phyloP scores from a whole-genome alignment of 768 basidiomycete genomes.

The Lactarius vividus region DNA sequence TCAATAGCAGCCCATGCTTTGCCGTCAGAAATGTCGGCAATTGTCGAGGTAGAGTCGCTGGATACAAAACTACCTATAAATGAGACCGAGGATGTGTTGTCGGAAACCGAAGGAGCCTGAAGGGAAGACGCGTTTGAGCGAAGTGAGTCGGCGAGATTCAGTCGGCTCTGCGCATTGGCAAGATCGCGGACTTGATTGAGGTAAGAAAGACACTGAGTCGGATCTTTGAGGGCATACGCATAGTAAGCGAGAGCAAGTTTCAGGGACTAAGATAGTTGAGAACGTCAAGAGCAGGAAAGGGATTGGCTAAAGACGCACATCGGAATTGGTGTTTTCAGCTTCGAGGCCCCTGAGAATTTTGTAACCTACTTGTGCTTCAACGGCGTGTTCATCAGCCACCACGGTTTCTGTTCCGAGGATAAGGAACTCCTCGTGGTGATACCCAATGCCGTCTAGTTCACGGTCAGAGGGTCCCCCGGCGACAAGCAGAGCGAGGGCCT shows the following conservation, averaged over 20 bases:
- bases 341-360: constrained; percentile 24
- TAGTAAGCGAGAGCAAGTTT: constrained; percentile 73
- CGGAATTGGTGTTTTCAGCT: constrained; percentile 29
- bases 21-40: constrained; percentile 63
- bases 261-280: constrained; percentile 49
- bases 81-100: constrained; percentile 42
- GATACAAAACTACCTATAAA: constrained; percentile 51
- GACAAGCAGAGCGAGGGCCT: constrained; percentile 54
- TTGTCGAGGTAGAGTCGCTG: constrained; percentile 38
- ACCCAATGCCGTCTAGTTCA: constrained; percentile 54
- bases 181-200: constrained; percentile 55
- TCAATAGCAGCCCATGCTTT: constrained; percentile 72
- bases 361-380: constrained; percentile 18
- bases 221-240: constrained; percentile 70
- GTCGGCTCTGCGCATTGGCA: constrained; percentile 51
- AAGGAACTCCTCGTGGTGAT: constrained; percentile 38
- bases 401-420: constrained; percentile 16
- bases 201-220: constrained; percentile 59
- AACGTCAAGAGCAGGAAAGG: constrained; percentile 14
- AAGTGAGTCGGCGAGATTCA: constrained; percentile 45
- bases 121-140: constrained; percentile 42
- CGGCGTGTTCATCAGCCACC: constrained; percentile 14
- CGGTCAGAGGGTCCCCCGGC: constrained; percentile 42
- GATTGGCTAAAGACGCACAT: constrained; percentile 44
- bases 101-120: constrained; percentile 37